Base-by-base conservation (phyloP, 139 green algal species). In the Tetradesmus lagerheimii region DNA sequence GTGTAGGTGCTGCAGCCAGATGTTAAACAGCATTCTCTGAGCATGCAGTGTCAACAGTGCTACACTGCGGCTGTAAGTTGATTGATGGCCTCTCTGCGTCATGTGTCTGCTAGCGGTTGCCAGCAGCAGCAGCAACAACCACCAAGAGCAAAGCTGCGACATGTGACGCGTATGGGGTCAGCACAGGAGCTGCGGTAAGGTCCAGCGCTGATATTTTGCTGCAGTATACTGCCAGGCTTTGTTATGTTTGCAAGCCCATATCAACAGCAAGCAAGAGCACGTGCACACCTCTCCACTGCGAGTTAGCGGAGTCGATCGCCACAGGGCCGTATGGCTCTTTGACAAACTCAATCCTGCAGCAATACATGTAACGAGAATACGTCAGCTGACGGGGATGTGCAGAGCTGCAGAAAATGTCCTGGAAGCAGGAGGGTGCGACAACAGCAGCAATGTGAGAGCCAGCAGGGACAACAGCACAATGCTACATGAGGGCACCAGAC, bases 321-420 rank as follows among this genome's bases (percentile, higher is more conserved):
- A 90, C 53, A n/a, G 87, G 87, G 41, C 87, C 87, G 45, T 90
- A 90, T 20, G 87, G 87, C 20, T 90, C 87, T 53, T 85, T 85
- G 37, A 90, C 77, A 67, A 90, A 90, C 35, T 90, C 87, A 27
- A 90, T 39, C 35, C 87, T 90, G 77, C 84, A 77, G 23, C 34
- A 34, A 18, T n/a, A 79, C 1, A 35, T 16, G 8, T 79, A 1
- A 14, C 34, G 2, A 79, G 16, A 11, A 9, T 25, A 11, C 9
- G 71, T 41, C 41, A 71, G 4, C n/a, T 45, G 20, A 39, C 1
- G 16, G 35, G 5, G 1, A 23, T 41, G 35, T 25, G 2, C 20
- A n/a, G n/a, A 45, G 35, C 2, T n/a, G n/a, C n/a, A n/a, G n/a
- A n/a, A n/a, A 81, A 39, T 18, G 27, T 16, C 75, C 4, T 43